Evolutionary conservation across 1,284 basidiomycete genomes (phyloP), one percentile per base, ranked within the genome.

Genomic region (Golubevia sp.): DNA sequence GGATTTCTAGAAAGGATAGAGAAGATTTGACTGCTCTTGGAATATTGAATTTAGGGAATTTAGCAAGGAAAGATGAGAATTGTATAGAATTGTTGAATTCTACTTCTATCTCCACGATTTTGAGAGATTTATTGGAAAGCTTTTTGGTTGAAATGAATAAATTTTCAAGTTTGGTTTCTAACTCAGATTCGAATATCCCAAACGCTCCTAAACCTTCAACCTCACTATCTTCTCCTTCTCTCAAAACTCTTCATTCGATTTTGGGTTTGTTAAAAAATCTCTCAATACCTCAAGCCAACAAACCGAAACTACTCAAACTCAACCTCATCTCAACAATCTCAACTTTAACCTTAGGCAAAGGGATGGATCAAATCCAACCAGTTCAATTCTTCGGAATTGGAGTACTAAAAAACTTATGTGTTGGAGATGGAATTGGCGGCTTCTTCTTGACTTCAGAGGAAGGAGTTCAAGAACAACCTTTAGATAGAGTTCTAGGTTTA

Each of bases 11-110:
- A 55, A 66, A 67, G 44, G 53, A 62, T 20, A 59, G 73, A 20
- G 68, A 70, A 30, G 68, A 77, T 44, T 59, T 77, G 20, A 68
- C 68, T 34, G 69, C 68, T 59, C 76, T 74, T 48, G 73, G 75
- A n/a, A 67, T 82, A 63, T 58, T 82, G 8, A 67, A 68, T 1
- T 61, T 81, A 13, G 79, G 79, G 48, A 82, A 81, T 59, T 51
- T 82, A 23, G 79, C 79, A 5, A 68, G 79, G 1, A 77, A 66
- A 34, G 30, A 34, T 11, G 11, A 5, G 5, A 34, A 34, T 34
- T 34, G 30, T 34, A 34, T 34, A 3, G 11, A 34, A 11, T 34
- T 34, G 30, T 34, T 34, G 30, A 11, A 34, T 34, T 34, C 11
- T 3, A 34, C 30, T 11, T 3, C 3, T 34, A 34, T 34, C 11